Evolutionary conservation across 2,329 filamentous ascomycete genomes (phyloP), one percentile per base, ranked within the genome.

Genomic region (Clarireedia paspali): DNA sequence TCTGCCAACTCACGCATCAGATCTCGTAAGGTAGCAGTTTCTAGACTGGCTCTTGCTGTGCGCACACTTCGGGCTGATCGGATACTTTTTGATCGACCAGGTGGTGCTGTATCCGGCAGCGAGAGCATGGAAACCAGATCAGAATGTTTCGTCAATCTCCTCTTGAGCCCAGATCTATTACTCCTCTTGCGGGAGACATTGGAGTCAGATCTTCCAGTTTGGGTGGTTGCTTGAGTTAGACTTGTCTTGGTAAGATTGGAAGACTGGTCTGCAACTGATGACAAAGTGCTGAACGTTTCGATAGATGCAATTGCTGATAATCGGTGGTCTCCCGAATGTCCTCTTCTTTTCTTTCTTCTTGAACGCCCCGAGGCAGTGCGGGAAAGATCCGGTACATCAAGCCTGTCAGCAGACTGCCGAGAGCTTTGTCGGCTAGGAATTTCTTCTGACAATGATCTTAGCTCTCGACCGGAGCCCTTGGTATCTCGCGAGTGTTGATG

Each of bases 111-210:
- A 57, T 84, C 77, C 0, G 86, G 84, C 57, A 89, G 73, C 0
- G 91, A 97, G 7, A 99, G 76, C 2, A 96, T 90, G 0, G 94
- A 97, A 40, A 99, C 89, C 24, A 99, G 77, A 70, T 99, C 94
- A 15, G 91, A 91, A 71, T 97, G 91, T 57, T 89, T 95, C 4
- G 91, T 96, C 40, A 96, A 78, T 58, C 88, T 83, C 60, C 89
- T 75, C 69, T 66, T 73, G 68, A 70, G 69, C 68, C 61, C 70
- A 72, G 68, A 72, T 58, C 42, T 63, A 17, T 60, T 59, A 24
- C 58, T 64, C 39, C 52, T 59, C 14, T 59, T 62, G 9, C 72
- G 59, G n/a, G 64, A 66, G 9, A 67, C 47, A 49, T 60, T 63
- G 9, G 63, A 67, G 2, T 49, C 44, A 7, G 61, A 62, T 34